Conservation (phyloP, 768 basidiomycete genomes). For the Pulveroboletus ravenelii region DNA sequence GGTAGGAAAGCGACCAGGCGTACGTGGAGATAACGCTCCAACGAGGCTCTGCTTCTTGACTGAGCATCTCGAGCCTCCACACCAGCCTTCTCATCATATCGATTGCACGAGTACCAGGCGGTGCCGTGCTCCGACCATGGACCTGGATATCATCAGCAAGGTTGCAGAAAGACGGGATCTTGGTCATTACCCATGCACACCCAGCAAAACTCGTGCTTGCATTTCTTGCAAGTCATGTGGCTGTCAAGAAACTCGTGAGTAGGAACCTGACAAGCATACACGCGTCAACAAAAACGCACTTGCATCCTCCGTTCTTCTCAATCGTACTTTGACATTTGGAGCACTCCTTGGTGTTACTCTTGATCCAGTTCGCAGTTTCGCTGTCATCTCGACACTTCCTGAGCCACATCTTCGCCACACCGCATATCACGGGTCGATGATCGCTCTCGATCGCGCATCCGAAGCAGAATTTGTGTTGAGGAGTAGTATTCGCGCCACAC, state of each 20-base stretch:
- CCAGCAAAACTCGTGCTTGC: constrained; percentile 99
- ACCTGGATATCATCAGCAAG: constrained; percentile 42
- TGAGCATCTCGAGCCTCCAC: constrained; percentile 89
- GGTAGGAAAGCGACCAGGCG: constrained; percentile 26
- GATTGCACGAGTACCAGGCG: constrained; percentile 96
- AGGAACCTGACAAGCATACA: constrained; percentile 51
- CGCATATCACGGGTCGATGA: constrained; percentile 89
- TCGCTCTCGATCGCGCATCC: constrained; percentile 86
- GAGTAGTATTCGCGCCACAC: constrained; percentile 63
- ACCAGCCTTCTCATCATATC: constrained; percentile 90
- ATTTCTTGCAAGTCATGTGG: constrained; percentile 99
- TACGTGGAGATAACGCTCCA: constrained; percentile 95
- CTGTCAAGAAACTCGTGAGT: constrained; percentile 38
- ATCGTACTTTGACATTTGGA: constrained; percentile 94
- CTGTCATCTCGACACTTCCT: constrained; percentile 97
- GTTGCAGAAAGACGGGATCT: constrained; percentile 11
- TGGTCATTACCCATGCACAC: constrained; percentile 85
- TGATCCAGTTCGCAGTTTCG: constrained; percentile 99
- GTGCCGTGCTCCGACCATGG: constrained; percentile 98
- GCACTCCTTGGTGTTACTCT: constrained; percentile 99
- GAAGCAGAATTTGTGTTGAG: constrained; percentile 84
- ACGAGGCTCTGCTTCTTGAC: constrained; percentile 79
- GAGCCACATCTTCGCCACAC: constrained; percentile 87
- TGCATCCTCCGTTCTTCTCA: constrained; percentile 99
- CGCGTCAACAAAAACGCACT: constrained; percentile 71